Evolutionary conservation across 768 basidiomycete species (phyloP), one percentile per base, ranked within the genome.

Genomic region (Mycena kentingensis): DNA sequence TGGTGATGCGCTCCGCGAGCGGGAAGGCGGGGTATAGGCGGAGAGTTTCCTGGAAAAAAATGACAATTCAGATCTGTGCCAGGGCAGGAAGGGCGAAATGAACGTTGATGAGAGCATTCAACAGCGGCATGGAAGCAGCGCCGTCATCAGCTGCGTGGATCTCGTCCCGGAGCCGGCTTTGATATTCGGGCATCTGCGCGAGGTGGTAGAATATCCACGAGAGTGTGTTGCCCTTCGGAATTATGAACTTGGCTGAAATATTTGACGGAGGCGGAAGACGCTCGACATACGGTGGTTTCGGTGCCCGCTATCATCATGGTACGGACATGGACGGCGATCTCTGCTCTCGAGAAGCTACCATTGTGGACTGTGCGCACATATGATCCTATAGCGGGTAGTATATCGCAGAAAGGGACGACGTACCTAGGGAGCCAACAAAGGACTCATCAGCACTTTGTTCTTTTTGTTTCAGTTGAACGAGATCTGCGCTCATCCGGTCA

Each of bases 41-140:
- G 8, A 37, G 36, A 37, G 19, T 18, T 19, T 37, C 36, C 36
- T 16, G 31, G 31, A 32, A 32, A 32, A 32, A 32, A 8, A 32
- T 32, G 16, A 8, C 31, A 16, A 32, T 37, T 12, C 31, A 37
- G 18, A 25, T 15, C 3, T 37, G 3, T 24, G 25, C 18, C 32
- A 27, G 19, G 13, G 35, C 35, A 19, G 19, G 4, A 42, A 27
- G 22, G 12, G 41, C 26, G 5, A 16, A 5, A 19, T 27, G 15
- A n/a, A 57, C 60, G 47, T 60, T 60, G 49, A 60, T 51, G 25
- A 57, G 56, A 1, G 60, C 60, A 35, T 57, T 60, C 21, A 60
- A 28, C 3, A 53, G 42, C 4, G 55, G 45, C 35, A 60, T 47
- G 21, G 19, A 31, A 37, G 11, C 36, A 19, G 51, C 52, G 15